Base-by-base conservation (phyloP, 129 eudicot genomes). In the Scalesia atractyloides region DNA sequence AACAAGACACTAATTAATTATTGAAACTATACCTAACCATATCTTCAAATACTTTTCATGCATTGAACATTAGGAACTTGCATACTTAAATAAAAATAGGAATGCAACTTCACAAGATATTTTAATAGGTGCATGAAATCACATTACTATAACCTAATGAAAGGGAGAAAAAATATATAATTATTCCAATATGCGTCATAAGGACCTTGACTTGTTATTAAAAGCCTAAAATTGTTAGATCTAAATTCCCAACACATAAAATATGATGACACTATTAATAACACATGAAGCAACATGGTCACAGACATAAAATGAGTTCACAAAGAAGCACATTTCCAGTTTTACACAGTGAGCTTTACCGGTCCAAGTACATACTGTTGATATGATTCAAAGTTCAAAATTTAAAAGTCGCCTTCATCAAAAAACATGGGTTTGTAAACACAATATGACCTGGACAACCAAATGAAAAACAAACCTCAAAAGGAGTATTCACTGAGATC, bases 401-500 rank as follows among this genome's bases (percentile, higher is more conserved):
- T 9, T 3, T 19, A 18, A 53, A 18, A 17, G 9, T 53, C 26
- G 17, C 26, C 18, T 53, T 53, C 59, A 53, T 53, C 26, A 53
- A 53, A 17, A 52, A 53, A 53, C 12, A 53, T 53, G 26, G 13
- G 26, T 53, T 53, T 17, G 59, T 53, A 8, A 53, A 18, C 59
- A 53, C 26, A 17, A 53, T 17, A 53, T 18, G 59, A 53, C 59
- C 59, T n/a, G 30, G 9, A 53, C 13, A 0, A 8, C 59, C 59
- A 53, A 53, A 53, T 7, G 26, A 1, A 17, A 17, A 53, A 17
- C 59, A 5, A 53, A 53, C 26, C 3, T 93, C 82, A 93, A 64
- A 89, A 93, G 2, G 96, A 89, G 74, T 94, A 94, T 2, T 94
- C 97, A 68, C 77, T 80, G 71, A 88, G 33, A 86, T 90, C 96